Evolutionary conservation across 805 yeast species (phyloP).

Genomic region (Metschnikowia corniflorae): DNA sequence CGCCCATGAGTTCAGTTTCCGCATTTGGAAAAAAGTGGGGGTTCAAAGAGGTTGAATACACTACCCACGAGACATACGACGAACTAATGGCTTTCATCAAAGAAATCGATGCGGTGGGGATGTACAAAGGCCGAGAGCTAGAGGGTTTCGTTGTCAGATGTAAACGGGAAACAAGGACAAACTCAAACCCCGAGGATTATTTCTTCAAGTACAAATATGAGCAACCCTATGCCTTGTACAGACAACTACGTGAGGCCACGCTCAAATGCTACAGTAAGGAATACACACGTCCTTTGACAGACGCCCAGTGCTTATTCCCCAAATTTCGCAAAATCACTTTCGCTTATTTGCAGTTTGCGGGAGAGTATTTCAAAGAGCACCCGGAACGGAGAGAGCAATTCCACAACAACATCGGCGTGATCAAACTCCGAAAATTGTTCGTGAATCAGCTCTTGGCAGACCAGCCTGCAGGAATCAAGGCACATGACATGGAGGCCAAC

Average conservation of each 20-base stretch:
- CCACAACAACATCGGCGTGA: conserved; percentile 63
- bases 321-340: conserved; percentile 58
- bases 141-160: conserved; percentile 95
- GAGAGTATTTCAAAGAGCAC: conserved; percentile 49
- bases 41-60: conserved; percentile 55
- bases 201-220: conserved; percentile 94
- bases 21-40: conserved; percentile 67
- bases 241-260: conserved; percentile 89
- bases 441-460: conserved; percentile 44
- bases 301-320: conserved; percentile 28
- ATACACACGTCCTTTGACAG: conserved; percentile 20
- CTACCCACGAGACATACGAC: conserved; percentile 35
- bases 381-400: conserved; percentile 46
- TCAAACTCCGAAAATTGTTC: conserved; percentile 66
- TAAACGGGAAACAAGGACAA: conserved; percentile 22
- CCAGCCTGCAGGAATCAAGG: conserved; percentile 53
- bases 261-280: conserved; percentile 46
- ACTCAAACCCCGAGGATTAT: conserved; percentile 39
- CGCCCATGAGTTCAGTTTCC: conserved; percentile 56
- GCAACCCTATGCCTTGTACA: conserved; percentile 87
- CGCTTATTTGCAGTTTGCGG: conserved; percentile 66
- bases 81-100: conserved; percentile 51
- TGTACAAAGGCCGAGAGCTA: conserved; percentile 64
- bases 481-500: conserved; percentile 46
- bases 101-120: conserved; percentile 60